Percentiles rank a stretch among this genome's conserved stretches.
phyloP scores from a whole-genome alignment of 78 protist genomes.

The Planoprotostelium fungivorum region DNA sequence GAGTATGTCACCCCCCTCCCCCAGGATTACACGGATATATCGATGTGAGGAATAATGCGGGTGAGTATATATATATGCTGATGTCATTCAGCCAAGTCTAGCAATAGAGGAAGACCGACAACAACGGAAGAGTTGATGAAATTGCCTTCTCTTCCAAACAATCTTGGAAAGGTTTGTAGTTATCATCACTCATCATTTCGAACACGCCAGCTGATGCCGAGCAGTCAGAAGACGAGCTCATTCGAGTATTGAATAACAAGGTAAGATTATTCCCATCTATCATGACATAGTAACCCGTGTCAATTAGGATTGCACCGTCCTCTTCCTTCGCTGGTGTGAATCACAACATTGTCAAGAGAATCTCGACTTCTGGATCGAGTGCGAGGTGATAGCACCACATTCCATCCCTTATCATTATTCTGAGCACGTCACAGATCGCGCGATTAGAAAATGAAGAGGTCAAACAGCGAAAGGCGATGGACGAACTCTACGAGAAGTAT shows the following conservation, averaged over 20 bases:
- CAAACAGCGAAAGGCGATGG: background rate
- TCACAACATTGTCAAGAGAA: background rate
- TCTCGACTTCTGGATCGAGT: background rate
- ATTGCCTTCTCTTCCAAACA: background rate
- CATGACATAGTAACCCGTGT: background rate
- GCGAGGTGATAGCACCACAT: background rate
- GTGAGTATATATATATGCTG: no score
- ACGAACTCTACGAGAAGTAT: background rate
- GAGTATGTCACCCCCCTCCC: no score
- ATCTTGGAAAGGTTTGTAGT: background rate
- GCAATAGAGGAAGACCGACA: background rate
- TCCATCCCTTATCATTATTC: background rate
- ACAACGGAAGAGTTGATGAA: background rate
- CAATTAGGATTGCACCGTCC: background rate
- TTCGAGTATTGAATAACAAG: background rate
- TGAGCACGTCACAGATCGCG: background rate
- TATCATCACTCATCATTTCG: no score
- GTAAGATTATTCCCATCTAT: background rate
- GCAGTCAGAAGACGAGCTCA: background rate
- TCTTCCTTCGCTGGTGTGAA: background rate
- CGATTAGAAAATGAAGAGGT: background rate
- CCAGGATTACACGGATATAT: no score
- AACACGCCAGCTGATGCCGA: background rate
- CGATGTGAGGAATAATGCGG: no score
- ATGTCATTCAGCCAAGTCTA: background rate